phyloP scores from a whole-genome alignment of 1,284 basidiomycete genomes.

The Cystobasidium pallidum region DNA sequence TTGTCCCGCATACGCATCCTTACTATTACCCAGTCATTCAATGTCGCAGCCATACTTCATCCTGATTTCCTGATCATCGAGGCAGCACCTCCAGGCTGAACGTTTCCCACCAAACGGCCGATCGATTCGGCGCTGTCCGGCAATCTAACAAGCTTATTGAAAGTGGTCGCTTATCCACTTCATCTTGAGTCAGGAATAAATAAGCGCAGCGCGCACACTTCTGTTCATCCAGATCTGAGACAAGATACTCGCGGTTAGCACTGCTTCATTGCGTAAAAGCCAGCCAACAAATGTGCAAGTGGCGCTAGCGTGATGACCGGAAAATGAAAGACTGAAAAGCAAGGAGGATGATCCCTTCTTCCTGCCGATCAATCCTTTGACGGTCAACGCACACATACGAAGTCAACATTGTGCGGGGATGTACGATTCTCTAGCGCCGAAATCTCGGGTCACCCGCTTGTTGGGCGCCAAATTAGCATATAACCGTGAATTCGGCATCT shows the following conservation, averaged over 20 bases:
- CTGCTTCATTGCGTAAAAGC: too few relatives aligned
- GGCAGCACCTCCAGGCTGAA: too few relatives aligned
- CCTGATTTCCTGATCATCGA: neutral
- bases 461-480: too few relatives aligned
- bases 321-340: neutral
- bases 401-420: neutral
- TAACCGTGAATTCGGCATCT: neutral
- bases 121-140: neutral
- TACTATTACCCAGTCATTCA: conserved; percentile 12
- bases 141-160: neutral
- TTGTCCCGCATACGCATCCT: conserved; percentile 1
- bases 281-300: too few relatives aligned
- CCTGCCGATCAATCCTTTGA: conserved; percentile 6
- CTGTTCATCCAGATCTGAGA: neutral
- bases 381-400: neutral
- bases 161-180: too few relatives aligned
- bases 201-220: conserved; percentile 3
- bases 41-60: neutral
- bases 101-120: neutral
- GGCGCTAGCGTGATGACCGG: conserved; percentile 2
- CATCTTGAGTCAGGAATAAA: neutral
- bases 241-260: too few relatives aligned
- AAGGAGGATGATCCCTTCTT: conserved; percentile 8
- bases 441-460: too few relatives aligned
- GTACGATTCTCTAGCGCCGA: neutral